Percentiles rank a stretch among this genome's conserved stretches.
phyloP scores from a whole-genome alignment of 2,329 filamentous ascomycete genomes.

The Arthrobotrys conoides region DNA sequence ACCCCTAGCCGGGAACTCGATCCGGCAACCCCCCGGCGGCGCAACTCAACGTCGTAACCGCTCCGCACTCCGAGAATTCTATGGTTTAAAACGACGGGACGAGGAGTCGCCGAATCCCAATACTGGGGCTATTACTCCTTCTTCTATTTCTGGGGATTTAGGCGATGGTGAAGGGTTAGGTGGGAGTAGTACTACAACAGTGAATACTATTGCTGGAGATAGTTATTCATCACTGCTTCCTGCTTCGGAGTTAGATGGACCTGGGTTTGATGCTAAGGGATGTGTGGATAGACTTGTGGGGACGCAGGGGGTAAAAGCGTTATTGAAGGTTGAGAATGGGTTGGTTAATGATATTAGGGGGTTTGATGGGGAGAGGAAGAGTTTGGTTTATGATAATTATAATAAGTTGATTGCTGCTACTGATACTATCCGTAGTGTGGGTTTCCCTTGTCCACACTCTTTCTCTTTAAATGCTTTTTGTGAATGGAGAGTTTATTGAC shows the following conservation, averaged over 20 bases:
- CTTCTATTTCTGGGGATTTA: slow-evolving; percentile 61
- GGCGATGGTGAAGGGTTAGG: slow-evolving; percentile 62
- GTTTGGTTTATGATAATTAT: slow-evolving; percentile 98
- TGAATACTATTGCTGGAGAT: slow-evolving; percentile 65
- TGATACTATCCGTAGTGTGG: slow-evolving; percentile 87
- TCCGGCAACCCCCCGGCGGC: slow-evolving; percentile 22
- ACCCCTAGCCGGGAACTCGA: slow-evolving; percentile 69
- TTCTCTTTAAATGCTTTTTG: not conserved
- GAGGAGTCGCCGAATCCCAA: slow-evolving; percentile 63
- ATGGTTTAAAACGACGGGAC: slow-evolving; percentile 78
- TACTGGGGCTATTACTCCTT: slow-evolving; percentile 63
- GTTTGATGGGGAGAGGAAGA: slow-evolving; percentile 95
- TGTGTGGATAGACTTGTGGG: slow-evolving; percentile 76
- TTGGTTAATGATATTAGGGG: slow-evolving; percentile 82
- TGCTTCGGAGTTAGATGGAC: slow-evolving; percentile 79
- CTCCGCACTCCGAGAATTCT: slow-evolving; percentile 91
- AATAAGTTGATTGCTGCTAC: slow-evolving; percentile 96
- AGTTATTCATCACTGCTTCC: slow-evolving; percentile 68
- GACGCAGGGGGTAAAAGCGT: slow-evolving; percentile 76
- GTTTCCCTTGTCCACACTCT: slow-evolving; percentile 36
- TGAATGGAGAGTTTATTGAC: too few species aligned
- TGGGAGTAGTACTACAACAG: slow-evolving; percentile 64
- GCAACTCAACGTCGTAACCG: slow-evolving; percentile 76
- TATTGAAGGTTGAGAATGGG: slow-evolving; percentile 79
- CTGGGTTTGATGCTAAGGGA: slow-evolving; percentile 79